Evolutionary conservation across 2,329 filamentous ascomycete species (phyloP), one percentile per base, ranked within the genome.

Genomic region (Colletotrichum euphorbiae): DNA sequence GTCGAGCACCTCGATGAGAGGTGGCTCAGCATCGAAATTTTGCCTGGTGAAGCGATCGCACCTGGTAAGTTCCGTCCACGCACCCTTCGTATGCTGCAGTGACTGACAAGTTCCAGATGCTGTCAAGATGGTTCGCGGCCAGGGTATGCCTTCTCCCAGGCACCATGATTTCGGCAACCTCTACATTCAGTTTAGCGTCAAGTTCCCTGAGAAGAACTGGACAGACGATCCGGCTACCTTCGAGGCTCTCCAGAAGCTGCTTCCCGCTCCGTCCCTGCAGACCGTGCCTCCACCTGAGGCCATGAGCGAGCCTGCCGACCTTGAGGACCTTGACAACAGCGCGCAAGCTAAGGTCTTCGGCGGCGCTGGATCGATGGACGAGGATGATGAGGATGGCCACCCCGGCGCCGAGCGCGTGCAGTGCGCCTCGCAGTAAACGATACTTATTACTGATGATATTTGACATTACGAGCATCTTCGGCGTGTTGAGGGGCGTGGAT

Each of bases 1-100:
- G 90, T 99, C 74, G 96, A 99, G 86, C 96, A 99, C 80, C 90
- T 99, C 52, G 96, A 99, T 78, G 96, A 99, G 51, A 89, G 96
- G 79, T 99, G 96, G 96, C 85, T 99, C 80, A 94, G 91, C 65
- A 91, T 99, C 60, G 93, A 96, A 67, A 97, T 99, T 73, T 86
- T 93, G 67, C 94, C 96, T 15, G 97, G 96, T 78, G 96, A 99
- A 83, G 94, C 96, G 71, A 97, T 99, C 77, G 89, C 91, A 76
- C 93, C 92, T 82, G 92, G 94, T 97, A 90, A 81, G 91, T 82
- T 63, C 15, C 7, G 71, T 78, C 69, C 24, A 15, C 1, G 38
- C 60, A 3, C n/a, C 4, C 17, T 56, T 5, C 52, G 4, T 28
- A 28, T 19, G 15, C 9, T 13, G 11, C 9, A 6, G 15, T 33